Conservation (phyloP, 1,284 basidiomycete genomes). For the Volvariella volvacea region DNA sequence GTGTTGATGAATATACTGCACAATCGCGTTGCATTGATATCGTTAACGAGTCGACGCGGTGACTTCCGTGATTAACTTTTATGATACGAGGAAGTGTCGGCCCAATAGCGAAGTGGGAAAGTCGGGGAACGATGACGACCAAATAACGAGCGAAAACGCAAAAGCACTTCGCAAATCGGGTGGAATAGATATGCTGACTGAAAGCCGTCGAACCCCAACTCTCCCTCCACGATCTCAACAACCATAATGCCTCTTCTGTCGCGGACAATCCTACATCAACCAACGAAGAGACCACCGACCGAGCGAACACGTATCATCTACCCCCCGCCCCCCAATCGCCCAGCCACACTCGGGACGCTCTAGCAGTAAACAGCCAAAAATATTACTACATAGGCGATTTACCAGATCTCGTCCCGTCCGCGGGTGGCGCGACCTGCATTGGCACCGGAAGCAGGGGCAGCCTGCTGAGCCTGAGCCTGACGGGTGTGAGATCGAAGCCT, state of each 20-base stretch:
- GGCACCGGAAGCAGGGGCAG: slow-evolving; percentile 48
- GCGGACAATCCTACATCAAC: not conserved
- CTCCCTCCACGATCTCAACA: too few species aligned
- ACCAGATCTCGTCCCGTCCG: slow-evolving; percentile 72
- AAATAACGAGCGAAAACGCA: not conserved
- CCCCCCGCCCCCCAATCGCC: slow-evolving; percentile 54
- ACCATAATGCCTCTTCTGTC: too few species aligned
- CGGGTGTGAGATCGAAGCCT: slow-evolving; percentile 83
- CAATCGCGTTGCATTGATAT: not conserved
- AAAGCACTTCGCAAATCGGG: not conserved
- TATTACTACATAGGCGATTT: slow-evolving; percentile 29
- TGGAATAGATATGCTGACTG: not conserved
- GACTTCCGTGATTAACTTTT: too few species aligned
- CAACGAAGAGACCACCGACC: slow-evolving; percentile 22
- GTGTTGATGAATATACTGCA: slow-evolving; percentile 40
- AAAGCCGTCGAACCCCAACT: not conserved
- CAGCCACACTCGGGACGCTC: slow-evolving; percentile 54
- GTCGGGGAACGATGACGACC: not conserved
- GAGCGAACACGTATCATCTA: slow-evolving; percentile 47
- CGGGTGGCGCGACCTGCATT: slow-evolving; percentile 52
- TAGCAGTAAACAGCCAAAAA: slow-evolving; percentile 32
- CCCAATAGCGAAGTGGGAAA: too few species aligned
- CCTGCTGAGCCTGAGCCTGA: slow-evolving; percentile 53
- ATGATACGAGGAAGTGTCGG: too few species aligned
- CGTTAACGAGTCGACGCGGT: too few species aligned